These are phyloP conservation scores for Evansstolkia leycettana DNA, from an alignment of 495 filamentous ascomycete species.

Conservation along the genomic window DNA sequence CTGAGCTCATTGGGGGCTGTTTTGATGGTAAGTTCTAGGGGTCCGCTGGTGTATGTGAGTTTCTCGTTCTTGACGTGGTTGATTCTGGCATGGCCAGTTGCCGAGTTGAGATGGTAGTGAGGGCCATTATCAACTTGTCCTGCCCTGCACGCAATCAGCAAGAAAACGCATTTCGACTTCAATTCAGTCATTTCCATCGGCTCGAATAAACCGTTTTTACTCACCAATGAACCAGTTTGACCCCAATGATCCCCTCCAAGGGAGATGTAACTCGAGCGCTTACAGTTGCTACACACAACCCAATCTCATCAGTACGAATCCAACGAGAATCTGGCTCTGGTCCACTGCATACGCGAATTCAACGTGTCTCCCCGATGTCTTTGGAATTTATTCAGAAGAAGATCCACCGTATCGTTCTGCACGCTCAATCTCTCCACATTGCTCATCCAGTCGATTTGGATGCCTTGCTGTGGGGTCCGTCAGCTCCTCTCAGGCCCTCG, in stretches of 20 bases:
- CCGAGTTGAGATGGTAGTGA: slow-evolving; percentile 48
- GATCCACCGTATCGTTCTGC: slow-evolving; percentile 22
- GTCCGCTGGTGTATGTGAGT: slow-evolving; percentile 44
- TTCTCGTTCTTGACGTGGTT: slow-evolving; percentile 28
- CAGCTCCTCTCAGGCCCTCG: too few species aligned
- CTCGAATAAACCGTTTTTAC: slow-evolving; percentile 18
- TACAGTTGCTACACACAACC: slow-evolving; percentile 13
- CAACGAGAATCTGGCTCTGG: neutral
- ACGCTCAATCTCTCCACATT: slow-evolving; percentile 29
- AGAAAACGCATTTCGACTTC: neutral
- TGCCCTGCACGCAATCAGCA: slow-evolving; percentile 20
- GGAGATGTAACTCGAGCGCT: slow-evolving; percentile 35
- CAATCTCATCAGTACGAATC: too few species aligned
- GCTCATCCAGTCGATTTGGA: slow-evolving; percentile 35
- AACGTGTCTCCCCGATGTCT: slow-evolving; percentile 43
- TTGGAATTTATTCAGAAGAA: slow-evolving; percentile 31
- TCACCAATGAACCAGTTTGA: slow-evolving; percentile 54
- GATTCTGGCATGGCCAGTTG: slow-evolving; percentile 31
- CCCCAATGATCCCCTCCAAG: slow-evolving; percentile 46
- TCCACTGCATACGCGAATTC: slow-evolving; percentile 34
- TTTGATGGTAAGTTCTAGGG: slow-evolving; percentile 39
- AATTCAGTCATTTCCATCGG: neutral
- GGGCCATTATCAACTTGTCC: slow-evolving; percentile 41
- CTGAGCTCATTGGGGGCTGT: slow-evolving; percentile 41
- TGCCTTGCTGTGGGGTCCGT: slow-evolving; percentile 26